A percentile compares a stretch with the other conserved stretches of the same genome.
Evolutionary conservation across 768 basidiomycete species (phyloP).

Genomic region (Mycena vitilis): DNA sequence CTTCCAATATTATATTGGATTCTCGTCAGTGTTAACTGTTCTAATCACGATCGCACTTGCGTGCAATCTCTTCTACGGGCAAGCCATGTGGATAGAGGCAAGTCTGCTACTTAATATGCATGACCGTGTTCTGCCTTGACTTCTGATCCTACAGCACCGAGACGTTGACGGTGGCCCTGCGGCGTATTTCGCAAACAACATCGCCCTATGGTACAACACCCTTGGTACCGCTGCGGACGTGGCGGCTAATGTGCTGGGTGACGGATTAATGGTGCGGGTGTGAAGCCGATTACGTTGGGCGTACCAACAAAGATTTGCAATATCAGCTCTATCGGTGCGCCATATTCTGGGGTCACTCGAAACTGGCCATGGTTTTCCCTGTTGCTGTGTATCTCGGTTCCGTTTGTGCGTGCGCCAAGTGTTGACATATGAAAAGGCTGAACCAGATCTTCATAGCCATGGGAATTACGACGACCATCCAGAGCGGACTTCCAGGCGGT

Average conservation of each 20-base stretch:
- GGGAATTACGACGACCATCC: constrained; percentile 42
- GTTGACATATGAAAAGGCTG: not conserved
- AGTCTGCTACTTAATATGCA: too few relatives aligned
- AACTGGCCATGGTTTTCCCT: constrained; percentile 31
- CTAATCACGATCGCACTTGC: constrained; percentile 47
- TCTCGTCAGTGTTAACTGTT: constrained; percentile 38
- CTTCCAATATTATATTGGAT: constrained; percentile 28
- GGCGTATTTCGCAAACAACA: constrained; percentile 42
- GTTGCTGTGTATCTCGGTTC: constrained; percentile 32
- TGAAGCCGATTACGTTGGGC: not conserved
- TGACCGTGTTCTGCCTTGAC: too few relatives aligned
- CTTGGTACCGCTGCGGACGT: constrained; percentile 40
- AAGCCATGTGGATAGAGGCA: constrained; percentile 46
- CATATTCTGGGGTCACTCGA: constrained; percentile 42
- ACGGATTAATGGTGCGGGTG: constrained; percentile 48
- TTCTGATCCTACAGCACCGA: constrained; percentile 31
- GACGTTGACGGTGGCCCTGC: constrained; percentile 45
- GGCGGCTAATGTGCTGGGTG: constrained; percentile 46
- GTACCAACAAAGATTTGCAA: not conserved
- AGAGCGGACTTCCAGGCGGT: constrained; percentile 38
- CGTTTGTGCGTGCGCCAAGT: constrained; percentile 25
- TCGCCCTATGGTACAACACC: constrained; percentile 46
- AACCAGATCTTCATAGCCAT: constrained; percentile 35
- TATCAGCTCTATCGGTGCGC: constrained; percentile 47
- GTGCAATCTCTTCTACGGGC: constrained; percentile 37